Conservation (phyloP, 2,329 filamentous ascomycete species). For the Colletotrichum chrysophilum region DNA sequence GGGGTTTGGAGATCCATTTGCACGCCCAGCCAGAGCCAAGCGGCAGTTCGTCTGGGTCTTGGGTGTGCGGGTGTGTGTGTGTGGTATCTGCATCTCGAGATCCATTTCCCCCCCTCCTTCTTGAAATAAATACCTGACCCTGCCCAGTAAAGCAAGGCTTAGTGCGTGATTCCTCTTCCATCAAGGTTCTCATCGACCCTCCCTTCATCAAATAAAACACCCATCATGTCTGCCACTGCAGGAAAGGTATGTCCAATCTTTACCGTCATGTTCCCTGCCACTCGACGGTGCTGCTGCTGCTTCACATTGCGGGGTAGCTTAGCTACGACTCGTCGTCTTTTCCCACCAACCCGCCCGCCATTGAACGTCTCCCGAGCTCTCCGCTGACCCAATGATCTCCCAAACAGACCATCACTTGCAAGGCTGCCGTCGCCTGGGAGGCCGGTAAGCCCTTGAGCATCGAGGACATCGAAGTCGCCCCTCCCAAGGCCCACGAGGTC, state of each 20-base stretch:
- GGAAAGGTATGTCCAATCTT: slow-evolving; percentile 21
- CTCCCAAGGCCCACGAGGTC: slow-evolving; percentile 91
- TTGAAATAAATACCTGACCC: slow-evolving; percentile 20
- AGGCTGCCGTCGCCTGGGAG: slow-evolving; percentile 98
- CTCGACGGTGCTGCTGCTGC: background rate
- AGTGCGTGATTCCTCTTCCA: slow-evolving; percentile 16
- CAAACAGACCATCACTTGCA: slow-evolving; percentile 87
- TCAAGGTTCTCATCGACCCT: slow-evolving; percentile 22
- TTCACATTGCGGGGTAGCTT: slow-evolving; percentile 21
- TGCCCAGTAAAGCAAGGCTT: slow-evolving; percentile 8
- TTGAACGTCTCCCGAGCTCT: background rate
- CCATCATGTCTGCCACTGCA: slow-evolving; percentile 23
- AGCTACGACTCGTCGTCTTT: background rate
- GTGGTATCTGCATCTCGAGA: background rate
- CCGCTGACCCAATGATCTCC: slow-evolving; percentile 4
- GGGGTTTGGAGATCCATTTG: slow-evolving; percentile 16
- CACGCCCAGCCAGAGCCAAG: background rate
- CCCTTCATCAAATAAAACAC: background rate
- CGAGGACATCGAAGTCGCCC: slow-evolving; percentile 90
- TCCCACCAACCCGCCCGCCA: background rate
- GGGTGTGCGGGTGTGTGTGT: background rate
- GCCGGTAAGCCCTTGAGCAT: slow-evolving; percentile 87
- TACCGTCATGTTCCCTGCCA: background rate
- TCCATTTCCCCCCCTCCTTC: background rate
- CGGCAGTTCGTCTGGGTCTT: slow-evolving; percentile 12